Base-by-base conservation (phyloP, 768 basidiomycete species). In the Rhodosporidiobolus sp. region DNA sequence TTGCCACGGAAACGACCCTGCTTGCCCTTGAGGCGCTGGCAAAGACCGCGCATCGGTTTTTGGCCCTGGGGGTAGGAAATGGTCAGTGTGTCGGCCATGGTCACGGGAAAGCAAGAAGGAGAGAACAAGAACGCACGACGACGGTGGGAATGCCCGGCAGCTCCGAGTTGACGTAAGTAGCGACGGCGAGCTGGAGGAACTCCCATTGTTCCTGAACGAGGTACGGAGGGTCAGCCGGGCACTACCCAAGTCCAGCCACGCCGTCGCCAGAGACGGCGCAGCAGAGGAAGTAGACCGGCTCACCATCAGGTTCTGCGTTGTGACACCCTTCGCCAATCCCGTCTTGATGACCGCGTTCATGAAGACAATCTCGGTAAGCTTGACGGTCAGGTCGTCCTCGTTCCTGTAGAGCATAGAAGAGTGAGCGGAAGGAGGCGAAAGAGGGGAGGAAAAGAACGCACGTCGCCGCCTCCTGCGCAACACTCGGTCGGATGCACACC, bases 1-100 rank as follows among this genome's bases (percentile, higher is more conserved):
- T 99, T 99, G 30, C 96, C 96, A 80, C 96, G 87, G 83, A 99
- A 98, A 58, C 96, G 94, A 78, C 96, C 96, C 80, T 98, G 95
- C 80, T 99, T 99, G 49, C 96, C 96, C 83, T 99, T 99, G 61
- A 99, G 83, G 6, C 96, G 91, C 78, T 99, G 96, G 56, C 95
- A 95, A 80, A 98, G 95, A 24, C 96, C 96, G 65, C 96, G 88
- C 77, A 96, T 95, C 16, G 96, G 95, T 78, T 96, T 96, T 80
- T 91, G 89, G 54, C 90, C 91, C 79, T 83, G 54, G 43, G 30
- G 34, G 17, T 12, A 34, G 28, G 26, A 43, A 32, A 4, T 52
- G 4, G 26, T 38, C n/a, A 58, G 43, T 6, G 28, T 49, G 1
- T 4, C 11, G 22, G 28, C 60, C 49, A 54, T 24, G 46, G 11